phyloP scores from a whole-genome alignment of 129 eudicot species.

The Cynara cardunculus region DNA sequence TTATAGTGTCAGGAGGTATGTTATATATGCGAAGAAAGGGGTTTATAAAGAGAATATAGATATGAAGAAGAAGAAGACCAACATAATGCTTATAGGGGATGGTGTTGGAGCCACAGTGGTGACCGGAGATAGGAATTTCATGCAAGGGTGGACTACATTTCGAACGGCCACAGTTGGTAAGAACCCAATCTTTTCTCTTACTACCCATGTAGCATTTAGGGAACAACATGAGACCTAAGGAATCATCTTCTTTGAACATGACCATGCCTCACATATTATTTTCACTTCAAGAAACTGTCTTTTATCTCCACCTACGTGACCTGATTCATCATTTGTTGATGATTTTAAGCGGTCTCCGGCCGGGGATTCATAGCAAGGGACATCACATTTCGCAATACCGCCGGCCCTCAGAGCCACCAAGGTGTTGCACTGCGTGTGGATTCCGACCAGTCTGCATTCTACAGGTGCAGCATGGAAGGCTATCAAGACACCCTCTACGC shows the following conservation, averaged over 20 bases:
- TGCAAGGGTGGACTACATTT: slow-evolving; percentile 98
- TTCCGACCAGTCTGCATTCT: slow-evolving; percentile 85
- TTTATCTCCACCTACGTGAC: not conserved
- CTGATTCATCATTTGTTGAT: not conserved
- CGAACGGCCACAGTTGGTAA: slow-evolving; percentile 87
- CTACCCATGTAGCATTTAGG: not conserved
- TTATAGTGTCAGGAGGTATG: slow-evolving; percentile 69
- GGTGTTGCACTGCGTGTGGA: slow-evolving; percentile 90
- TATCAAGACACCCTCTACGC: slow-evolving; percentile 92
- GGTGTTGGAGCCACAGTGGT: slow-evolving; percentile 82
- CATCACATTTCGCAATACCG: slow-evolving; percentile 90
- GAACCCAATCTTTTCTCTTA: not conserved
- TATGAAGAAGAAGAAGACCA: slow-evolving; percentile 92
- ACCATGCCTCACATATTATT: not conserved
- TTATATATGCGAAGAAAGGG: slow-evolving; percentile 75
- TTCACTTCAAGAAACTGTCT: not conserved
- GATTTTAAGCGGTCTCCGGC: slow-evolving; percentile 71
- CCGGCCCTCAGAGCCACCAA: slow-evolving; percentile 76
- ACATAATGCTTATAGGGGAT: slow-evolving; percentile 90
- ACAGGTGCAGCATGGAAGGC: slow-evolving; percentile 94
- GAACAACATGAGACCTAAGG: not conserved
- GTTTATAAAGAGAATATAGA: slow-evolving; percentile 75
- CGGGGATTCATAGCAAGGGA: slow-evolving; percentile 86
- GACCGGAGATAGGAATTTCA: slow-evolving; percentile 67
- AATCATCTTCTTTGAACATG: not conserved